Base-by-base conservation (phyloP, 148 eudicot genomes). In the Nepenthes gracilis region DNA sequence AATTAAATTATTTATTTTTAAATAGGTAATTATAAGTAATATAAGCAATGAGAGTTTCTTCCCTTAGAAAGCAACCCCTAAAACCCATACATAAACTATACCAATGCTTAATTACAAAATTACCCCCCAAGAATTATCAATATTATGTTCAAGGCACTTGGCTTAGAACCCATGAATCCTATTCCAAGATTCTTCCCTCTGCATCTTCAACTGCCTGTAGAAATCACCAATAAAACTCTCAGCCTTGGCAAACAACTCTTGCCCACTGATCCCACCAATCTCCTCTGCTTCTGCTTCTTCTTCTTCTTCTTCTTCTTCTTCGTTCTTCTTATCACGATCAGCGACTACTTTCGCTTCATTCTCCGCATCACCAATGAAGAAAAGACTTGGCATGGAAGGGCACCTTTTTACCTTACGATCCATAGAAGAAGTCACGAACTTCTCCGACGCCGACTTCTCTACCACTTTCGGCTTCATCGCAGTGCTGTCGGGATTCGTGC, bases 131-230 rank as follows among this genome's bases (percentile, higher is more conserved):
- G 23, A 23, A 23, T 23, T 23, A 23, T 23, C 23, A 23, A 23
- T 23, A 23, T 23, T 23, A 23, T 23, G 23, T 23, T 23, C 23
- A 23, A 23, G 23, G 23, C 23, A 23, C 0, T 23, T 40, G 8
- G 45, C 8, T 40, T 70, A 67, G 67, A 80, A 35, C 32, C 67
- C 70, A 81, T 79, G 78, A 58, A 81, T 73, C 56, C 64, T 81
- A 33, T 77, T 77, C 90, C 81, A 78, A 33, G 90, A 84, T 5
- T 76, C 74, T 67, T 84, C 83, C 71, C 85, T 84, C 70, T 84
- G 89, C 81, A 84, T 73, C 81, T 74, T 80, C 72, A 84, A 58
- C 23, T 84, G 89, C 63, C 63, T 76, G 54, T 81, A 74, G 58
- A 80, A 84, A 34, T 84, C 70, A 5, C 79, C 81, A 67, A 84